Evolutionary conservation across 1,284 basidiomycete genomes (phyloP).

Genomic region (Marasmius sp.): DNA sequence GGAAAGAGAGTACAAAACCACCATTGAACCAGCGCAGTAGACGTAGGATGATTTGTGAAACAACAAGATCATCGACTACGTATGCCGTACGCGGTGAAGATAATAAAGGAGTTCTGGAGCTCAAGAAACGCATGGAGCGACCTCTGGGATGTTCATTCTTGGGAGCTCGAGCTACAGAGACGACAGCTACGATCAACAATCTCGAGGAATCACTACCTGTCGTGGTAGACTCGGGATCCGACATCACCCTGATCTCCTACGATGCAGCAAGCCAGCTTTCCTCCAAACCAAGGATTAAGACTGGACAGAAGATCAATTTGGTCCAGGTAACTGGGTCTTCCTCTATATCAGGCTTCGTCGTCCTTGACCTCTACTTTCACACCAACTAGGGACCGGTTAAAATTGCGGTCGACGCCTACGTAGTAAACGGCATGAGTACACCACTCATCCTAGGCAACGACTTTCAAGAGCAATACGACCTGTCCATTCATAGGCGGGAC

Average conservation of each 20-base stretch:
- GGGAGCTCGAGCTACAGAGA: constrained; percentile 22
- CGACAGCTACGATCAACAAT: constrained; percentile 14
- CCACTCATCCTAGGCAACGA: constrained; percentile 30
- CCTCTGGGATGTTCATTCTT: constrained; percentile 30
- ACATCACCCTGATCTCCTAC: constrained; percentile 27
- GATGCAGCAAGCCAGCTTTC: constrained; percentile 10
- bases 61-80: neutral
- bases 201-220: constrained; percentile 5
- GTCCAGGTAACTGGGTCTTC: constrained; percentile 24
- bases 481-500: constrained; percentile 24
- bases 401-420: constrained; percentile 29
- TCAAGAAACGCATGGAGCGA: constrained; percentile 17
- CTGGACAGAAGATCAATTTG: constrained; percentile 24
- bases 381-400: constrained; percentile 23
- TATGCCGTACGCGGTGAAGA: constrained; percentile 8
- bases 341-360: constrained; percentile 27
- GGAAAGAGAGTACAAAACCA: neutral
- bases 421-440: constrained; percentile 23
- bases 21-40: constrained; percentile 3
- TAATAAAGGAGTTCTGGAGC: constrained; percentile 4
- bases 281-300: constrained; percentile 13
- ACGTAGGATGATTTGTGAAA: constrained; percentile 1
- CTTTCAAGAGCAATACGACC: constrained; percentile 27
- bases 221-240: constrained; percentile 23
- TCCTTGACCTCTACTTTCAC: constrained; percentile 23